Evolutionary conservation across 2,329 filamentous ascomycete genomes (phyloP).

Genomic region (Boeremia exigua): DNA sequence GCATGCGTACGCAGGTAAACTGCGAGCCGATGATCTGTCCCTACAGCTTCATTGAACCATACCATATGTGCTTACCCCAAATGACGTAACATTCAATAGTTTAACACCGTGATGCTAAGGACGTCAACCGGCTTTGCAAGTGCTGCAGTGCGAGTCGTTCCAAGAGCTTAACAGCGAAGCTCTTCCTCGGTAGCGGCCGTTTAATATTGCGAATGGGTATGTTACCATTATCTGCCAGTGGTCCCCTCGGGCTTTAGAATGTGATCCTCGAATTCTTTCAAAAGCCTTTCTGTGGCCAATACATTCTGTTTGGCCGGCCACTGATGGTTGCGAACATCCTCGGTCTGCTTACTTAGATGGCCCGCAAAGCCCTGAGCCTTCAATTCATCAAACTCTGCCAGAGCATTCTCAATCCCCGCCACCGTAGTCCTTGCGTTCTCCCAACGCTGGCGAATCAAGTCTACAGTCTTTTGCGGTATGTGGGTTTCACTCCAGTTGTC

Average conservation of each 20-base stretch:
- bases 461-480: conserved; percentile 1
- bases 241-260: conserved; percentile 14
- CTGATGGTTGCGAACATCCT: conserved; percentile 5
- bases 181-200: neutral
- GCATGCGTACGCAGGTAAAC: too few relatives aligned
- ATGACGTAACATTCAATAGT: too few relatives aligned
- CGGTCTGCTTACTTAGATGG: conserved; percentile 1
- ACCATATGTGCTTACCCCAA: too few relatives aligned
- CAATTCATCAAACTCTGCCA: conserved; percentile 6
- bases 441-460: conserved; percentile 9
- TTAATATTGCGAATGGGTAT: too few relatives aligned
- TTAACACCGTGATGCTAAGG: too few relatives aligned
- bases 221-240: neutral
- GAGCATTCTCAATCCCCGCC: conserved; percentile 2
- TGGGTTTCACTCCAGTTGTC: neutral
- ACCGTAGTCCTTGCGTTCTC: neutral
- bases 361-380: conserved; percentile 5
- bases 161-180: too few relatives aligned
- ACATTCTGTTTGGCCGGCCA: conserved; percentile 16
- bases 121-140: too few relatives aligned
- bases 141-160: too few relatives aligned
- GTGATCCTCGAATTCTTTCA: conserved; percentile 25
- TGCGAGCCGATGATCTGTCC: too few relatives aligned
- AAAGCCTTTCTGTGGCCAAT: conserved; percentile 21
- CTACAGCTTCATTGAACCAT: too few relatives aligned